Base-by-base conservation (phyloP, 1,284 basidiomycete species). In the Ganoderma meredithae region DNA sequence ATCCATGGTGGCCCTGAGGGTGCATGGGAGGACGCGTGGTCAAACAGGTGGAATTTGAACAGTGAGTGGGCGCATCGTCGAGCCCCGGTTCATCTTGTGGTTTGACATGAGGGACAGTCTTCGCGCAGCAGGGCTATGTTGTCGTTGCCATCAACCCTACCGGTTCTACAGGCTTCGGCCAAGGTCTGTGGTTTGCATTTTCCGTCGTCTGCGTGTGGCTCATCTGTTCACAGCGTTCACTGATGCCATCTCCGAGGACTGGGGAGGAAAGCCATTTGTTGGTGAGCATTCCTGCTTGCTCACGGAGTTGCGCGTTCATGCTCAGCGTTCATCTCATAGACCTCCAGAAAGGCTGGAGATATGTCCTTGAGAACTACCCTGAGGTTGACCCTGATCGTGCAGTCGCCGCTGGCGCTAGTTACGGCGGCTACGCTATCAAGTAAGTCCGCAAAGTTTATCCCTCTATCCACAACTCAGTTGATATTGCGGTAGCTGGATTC, bases 21-120 rank as follows among this genome's bases (percentile, higher is more conserved):
- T 49, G 92, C 90, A 68, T 96, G 94, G 94, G 86, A 89, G 72
- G 94, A 95, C 76, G 83, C 87, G 69, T 95, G 95, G 94, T 91
- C 89, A 1, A 94, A 89, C 41, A 83, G 95, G 60, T 98, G 95
- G 95, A 97, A 97, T 79, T 92, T 90, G 0, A 93, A 95, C 73
- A 84, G 91, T 91, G 69, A 67, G 80, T 70, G 1, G 47, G 27
- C 9, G 22, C 10, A 44, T 12, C 40, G 36, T 39, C 36, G 10
- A 2, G 41, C 7, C n/a, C 41, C 19, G 36, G 17, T 33, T 36
- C 10, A 33, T 31, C 31, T 8, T 19, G 2, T 7, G 62, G n/a
- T 39, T 39, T 59, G 31, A 53, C 39, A 39, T 60, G 40, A 6
- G 5, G 36, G n/a, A 31, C 22, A 92, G 90, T 93, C 8, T 94